These are phyloP conservation scores for Vanilla planifolia DNA, from an alignment of 106 monocot species.

Conservation along the genomic window DNA sequence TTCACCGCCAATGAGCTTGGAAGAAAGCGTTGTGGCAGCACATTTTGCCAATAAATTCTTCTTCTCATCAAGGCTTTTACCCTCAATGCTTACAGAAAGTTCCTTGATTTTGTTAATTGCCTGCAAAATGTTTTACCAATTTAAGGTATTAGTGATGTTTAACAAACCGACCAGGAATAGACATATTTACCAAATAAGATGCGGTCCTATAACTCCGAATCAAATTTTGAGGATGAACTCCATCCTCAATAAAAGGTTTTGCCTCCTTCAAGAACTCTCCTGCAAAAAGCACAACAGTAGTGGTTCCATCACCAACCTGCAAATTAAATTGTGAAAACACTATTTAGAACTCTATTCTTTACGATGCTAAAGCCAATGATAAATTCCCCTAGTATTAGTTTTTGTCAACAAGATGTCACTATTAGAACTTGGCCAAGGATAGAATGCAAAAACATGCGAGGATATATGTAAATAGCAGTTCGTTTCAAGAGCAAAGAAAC, in stretches of 20 bases:
- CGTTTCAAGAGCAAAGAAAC: no score
- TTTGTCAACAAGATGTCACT: no score
- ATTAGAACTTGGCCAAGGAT: no score
- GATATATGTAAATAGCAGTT: no score
- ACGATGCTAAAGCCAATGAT: no score
- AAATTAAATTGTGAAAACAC: no score
- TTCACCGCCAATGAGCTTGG: conserved; percentile 97
- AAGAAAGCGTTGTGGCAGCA: conserved; percentile 92
- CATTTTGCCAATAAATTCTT: conserved; percentile 82
- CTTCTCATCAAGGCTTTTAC: conserved; percentile 95
- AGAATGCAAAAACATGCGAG: no score
- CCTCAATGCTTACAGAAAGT: conserved; percentile 89
- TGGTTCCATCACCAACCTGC: conserved; percentile 99
- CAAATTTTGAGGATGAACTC: conserved; percentile 94
- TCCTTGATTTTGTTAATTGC: conserved; percentile 89
- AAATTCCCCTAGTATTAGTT: no score
- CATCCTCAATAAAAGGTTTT: conserved; percentile 97
- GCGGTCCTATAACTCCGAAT: conserved; percentile 89
- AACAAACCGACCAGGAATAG: background rate
- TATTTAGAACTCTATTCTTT: no score
- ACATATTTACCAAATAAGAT: conserved; percentile 44
- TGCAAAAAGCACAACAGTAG: conserved; percentile 96
- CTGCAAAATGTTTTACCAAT: conserved; percentile 17
- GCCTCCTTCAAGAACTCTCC: conserved; percentile 92
- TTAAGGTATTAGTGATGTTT: background rate